phyloP scores from a whole-genome alignment of 768 basidiomycete species.

The Neoboletus brunneissimus region DNA sequence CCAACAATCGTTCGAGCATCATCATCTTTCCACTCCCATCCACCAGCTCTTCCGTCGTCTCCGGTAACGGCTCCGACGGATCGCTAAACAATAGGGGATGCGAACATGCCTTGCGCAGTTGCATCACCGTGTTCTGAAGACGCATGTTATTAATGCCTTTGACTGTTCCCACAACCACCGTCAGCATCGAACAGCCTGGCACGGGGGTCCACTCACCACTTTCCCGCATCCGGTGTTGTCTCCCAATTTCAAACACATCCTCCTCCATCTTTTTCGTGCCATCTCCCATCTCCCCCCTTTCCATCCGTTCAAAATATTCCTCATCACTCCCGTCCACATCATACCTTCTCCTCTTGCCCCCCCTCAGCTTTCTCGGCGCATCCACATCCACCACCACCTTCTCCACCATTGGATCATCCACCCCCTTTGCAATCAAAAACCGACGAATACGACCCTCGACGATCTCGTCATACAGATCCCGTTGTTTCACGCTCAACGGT shows the following conservation, averaged over 20 bases:
- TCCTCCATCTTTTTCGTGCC: conserved; percentile 39
- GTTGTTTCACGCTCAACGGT: conserved; percentile 78
- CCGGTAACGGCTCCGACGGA: conserved; percentile 29
- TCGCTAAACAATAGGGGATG: conserved; percentile 86
- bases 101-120: conserved; percentile 92
- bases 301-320: conserved; percentile 64
- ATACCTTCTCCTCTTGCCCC: conserved; percentile 44
- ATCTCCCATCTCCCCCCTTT: conserved; percentile 44
- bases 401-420: conserved; percentile 20
- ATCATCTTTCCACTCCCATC: conserved; percentile 97
- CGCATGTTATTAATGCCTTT: conserved; percentile 90
- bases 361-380: conserved; percentile 34
- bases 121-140: conserved; percentile 95
- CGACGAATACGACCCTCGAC: conserved; percentile 67
- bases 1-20: conserved; percentile 83
- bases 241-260: conserved; percentile 52
- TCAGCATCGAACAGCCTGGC: not conserved
- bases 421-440: conserved; percentile 47
- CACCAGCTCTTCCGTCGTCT: conserved; percentile 77
- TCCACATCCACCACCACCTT: conserved; percentile 31
- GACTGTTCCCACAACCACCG: conserved; percentile 41
- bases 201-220: conserved; percentile 48
- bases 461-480: conserved; percentile 81
- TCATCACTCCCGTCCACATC: conserved; percentile 56
- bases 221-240: conserved; percentile 54